Percentiles rank a stretch among this genome's conserved stretches.
These are phyloP conservation scores for Pinus taeda DNA, from an alignment of 75 land plant genomes.

Conservation along the genomic window DNA sequence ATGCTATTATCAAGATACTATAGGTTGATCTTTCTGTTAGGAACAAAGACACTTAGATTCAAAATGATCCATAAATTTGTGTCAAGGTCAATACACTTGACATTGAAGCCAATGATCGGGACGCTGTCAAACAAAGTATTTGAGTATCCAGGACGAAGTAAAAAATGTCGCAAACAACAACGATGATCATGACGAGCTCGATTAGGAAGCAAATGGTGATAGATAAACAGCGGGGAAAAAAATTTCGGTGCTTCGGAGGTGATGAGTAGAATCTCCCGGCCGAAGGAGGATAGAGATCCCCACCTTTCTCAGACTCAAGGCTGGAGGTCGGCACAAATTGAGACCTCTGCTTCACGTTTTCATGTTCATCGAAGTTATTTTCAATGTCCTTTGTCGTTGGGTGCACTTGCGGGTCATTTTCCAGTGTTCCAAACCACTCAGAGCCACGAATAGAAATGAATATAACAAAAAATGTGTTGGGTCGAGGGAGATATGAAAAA, in stretches of 20 bases:
- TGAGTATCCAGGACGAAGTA: slow-evolving; percentile 11
- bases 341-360: background rate
- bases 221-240: slow-evolving; percentile 34
- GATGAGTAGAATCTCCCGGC: background rate
- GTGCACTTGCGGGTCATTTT: slow-evolving; percentile 16
- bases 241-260: slow-evolving; percentile 32
- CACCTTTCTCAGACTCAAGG: background rate
- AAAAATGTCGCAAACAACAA: slow-evolving; percentile 18
- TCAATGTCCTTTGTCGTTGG: slow-evolving; percentile 15
- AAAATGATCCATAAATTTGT: slow-evolving; percentile 20
- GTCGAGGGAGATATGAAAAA: too few species aligned
- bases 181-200: slow-evolving; percentile 19
- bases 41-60: slow-evolving; percentile 31
- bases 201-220: slow-evolving; percentile 31
- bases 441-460: too few species aligned
- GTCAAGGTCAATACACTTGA: background rate
- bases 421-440: slow-evolving; percentile 5
- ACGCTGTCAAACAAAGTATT: slow-evolving; percentile 23
- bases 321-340: background rate
- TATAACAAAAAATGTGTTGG: background rate
- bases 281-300: background rate
- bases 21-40: slow-evolving; percentile 44
- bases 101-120: slow-evolving; percentile 10
- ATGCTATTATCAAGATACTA: slow-evolving; percentile 22
- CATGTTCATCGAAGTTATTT: background rate